Percentiles rank a stretch among this genome's conserved stretches.
Conservation (phyloP, 164 flowering plant species). For the Piper betle region DNA sequence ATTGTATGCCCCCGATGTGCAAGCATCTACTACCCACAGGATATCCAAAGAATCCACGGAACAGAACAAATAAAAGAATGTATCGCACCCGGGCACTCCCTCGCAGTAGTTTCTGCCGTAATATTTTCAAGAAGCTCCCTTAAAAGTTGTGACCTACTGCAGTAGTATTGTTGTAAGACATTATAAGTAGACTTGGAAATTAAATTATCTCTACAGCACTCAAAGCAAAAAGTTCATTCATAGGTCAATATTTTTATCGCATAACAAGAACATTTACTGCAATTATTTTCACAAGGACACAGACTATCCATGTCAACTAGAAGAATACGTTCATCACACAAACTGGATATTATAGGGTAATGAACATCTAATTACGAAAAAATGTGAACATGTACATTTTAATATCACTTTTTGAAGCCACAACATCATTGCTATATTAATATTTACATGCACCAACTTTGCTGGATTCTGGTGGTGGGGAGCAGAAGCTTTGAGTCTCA, state of each 20-base stretch:
- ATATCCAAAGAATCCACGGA: background rate
- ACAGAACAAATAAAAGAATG: background rate
- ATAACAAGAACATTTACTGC: too few species aligned
- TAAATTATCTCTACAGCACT: background rate
- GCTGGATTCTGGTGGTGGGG: slow-evolving; percentile 74
- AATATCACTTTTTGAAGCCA: too few species aligned
- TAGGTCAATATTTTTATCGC: too few species aligned
- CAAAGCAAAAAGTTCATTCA: background rate
- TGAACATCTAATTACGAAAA: too few species aligned
- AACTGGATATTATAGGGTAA: too few species aligned
- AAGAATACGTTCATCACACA: too few species aligned
- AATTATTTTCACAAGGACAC: too few species aligned
- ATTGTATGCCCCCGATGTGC: too few species aligned
- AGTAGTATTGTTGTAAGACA: background rate
- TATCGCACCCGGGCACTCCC: slow-evolving; percentile 62
- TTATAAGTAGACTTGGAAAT: background rate
- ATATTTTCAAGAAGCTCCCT: slow-evolving; percentile 76
- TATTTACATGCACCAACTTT: slow-evolving; percentile 68
- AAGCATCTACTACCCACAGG: too few species aligned
- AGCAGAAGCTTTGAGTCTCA: slow-evolving; percentile 66
- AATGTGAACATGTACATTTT: too few species aligned
- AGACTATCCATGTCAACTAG: too few species aligned
- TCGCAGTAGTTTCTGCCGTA: slow-evolving; percentile 65
- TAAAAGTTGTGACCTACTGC: slow-evolving; percentile 84
- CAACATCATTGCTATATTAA: background rate